Evolutionary conservation across 768 basidiomycete species (phyloP).

Genomic region (Trichaptum fuscoviolaceum): DNA sequence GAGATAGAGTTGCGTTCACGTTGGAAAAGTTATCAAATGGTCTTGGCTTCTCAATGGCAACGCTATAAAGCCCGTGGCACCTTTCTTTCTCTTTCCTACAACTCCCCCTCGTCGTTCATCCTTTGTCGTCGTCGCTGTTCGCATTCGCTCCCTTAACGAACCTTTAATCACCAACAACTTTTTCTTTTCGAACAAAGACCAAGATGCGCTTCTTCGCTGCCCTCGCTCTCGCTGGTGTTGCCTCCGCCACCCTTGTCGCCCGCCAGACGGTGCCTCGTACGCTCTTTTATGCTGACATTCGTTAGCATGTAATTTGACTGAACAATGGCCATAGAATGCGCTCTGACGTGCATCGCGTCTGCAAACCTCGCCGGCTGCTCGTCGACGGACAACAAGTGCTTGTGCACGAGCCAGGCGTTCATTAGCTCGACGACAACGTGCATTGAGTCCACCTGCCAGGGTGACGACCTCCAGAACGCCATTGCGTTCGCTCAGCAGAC

Average conservation of each 20-base stretch:
- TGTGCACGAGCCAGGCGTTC: constrained; percentile 48
- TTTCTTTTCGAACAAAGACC: background rate
- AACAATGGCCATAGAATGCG: constrained; percentile 40
- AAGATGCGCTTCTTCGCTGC: background rate
- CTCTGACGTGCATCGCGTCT: constrained; percentile 38
- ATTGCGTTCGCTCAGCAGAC: constrained; percentile 33
- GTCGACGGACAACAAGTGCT: constrained; percentile 47
- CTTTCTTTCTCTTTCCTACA: background rate
- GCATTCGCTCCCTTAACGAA: too few relatives aligned
- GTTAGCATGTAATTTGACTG: background rate
- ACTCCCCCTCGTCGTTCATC: background rate
- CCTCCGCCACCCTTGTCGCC: constrained; percentile 31
- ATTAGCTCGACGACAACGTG: constrained; percentile 42
- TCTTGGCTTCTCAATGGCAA: too few relatives aligned
- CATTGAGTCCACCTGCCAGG: constrained; percentile 41
- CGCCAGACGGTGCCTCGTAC: constrained; percentile 10
- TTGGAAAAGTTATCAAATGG: too few relatives aligned
- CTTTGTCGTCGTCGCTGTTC: too few relatives aligned
- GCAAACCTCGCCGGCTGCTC: constrained; percentile 43
- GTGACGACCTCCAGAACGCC: constrained; percentile 41
- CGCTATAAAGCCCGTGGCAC: background rate
- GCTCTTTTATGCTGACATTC: background rate
- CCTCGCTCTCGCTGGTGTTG: constrained; percentile 31
- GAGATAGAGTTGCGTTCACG: too few relatives aligned
- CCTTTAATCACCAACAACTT: too few relatives aligned